A percentile compares a stretch with the other conserved stretches of the same genome.
Evolutionary conservation across 371 early-diverging fungal species (phyloP).

Genomic region (Choanephora cucurbitarum): DNA sequence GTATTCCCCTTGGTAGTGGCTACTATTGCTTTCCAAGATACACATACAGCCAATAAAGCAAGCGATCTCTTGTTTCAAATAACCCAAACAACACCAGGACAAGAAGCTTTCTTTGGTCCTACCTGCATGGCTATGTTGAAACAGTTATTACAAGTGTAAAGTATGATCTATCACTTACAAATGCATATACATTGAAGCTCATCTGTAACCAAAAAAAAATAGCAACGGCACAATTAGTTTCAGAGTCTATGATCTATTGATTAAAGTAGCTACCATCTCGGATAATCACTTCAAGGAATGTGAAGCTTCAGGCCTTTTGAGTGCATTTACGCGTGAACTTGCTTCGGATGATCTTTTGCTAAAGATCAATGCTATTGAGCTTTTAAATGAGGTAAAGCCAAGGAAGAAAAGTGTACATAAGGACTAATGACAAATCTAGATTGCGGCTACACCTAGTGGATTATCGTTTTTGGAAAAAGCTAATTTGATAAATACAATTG

Average conservation of each 20-base stretch:
- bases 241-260: conserved; percentile 51
- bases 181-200: too few relatives aligned
- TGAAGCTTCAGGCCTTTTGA: conserved; percentile 38
- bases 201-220: too few relatives aligned
- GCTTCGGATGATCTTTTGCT: conserved; percentile 46
- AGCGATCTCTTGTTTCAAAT: conserved; percentile 38
- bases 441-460: conserved; percentile 35
- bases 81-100: conserved; percentile 9
- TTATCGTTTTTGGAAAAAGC: conserved; percentile 39
- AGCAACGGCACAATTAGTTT: conserved; percentile 50
- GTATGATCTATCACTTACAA: too few relatives aligned
- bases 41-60: conserved; percentile 42
- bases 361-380: conserved; percentile 52
- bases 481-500: conserved; percentile 30
- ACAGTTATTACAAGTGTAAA: conserved; percentile 33
- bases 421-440: conserved; percentile 12
- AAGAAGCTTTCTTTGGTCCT: conserved; percentile 18
- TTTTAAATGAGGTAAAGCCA: conserved; percentile 42
- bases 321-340: conserved; percentile 30
- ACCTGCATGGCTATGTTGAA: conserved; percentile 23
- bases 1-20: conserved; percentile 36
- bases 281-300: conserved; percentile 40
- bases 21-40: conserved; percentile 47
- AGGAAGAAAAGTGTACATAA: neutral
- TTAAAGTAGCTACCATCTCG: conserved; percentile 42